These are phyloP conservation scores for Plasmodium fragile DNA, from an alignment of 169 alveolate genomes.

Conservation along the genomic window DNA sequence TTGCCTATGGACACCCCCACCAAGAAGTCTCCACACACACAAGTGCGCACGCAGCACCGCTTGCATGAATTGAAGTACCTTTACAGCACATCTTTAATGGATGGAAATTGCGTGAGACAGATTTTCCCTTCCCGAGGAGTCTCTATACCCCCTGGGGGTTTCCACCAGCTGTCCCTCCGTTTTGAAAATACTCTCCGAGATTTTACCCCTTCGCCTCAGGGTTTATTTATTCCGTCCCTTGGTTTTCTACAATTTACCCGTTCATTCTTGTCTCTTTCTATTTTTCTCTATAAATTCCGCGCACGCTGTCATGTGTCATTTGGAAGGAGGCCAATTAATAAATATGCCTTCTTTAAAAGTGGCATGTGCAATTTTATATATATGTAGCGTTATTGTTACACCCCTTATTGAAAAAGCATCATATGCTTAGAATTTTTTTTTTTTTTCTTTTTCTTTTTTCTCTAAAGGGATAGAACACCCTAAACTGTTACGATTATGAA, in stretches of 20 bases:
- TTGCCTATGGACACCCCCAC: not conserved
- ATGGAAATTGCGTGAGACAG: not conserved
- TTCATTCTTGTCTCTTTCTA: not conserved
- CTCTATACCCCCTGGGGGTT: not conserved
- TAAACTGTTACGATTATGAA: not conserved
- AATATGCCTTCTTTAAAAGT: not conserved
- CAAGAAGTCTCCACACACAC: not conserved
- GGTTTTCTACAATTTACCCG: not conserved
- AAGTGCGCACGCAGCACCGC: not conserved
- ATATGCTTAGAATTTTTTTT: not conserved
- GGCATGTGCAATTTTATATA: not conserved
- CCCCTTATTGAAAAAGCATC: not conserved
- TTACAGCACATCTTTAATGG: not conserved
- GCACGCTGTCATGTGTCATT: not conserved
- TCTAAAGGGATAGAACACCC: not conserved
- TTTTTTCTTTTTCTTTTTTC: too few species aligned
- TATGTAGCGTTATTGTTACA: not conserved
- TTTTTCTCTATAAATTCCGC: not conserved
- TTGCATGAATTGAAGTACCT: not conserved
- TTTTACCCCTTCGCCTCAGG: not conserved
- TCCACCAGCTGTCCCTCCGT: not conserved
- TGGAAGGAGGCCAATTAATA: not conserved
- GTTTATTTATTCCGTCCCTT: not conserved
- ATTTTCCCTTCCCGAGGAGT: not conserved
- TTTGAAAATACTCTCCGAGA: not conserved